These are phyloP conservation scores for Galerina marginata DNA, from an alignment of 768 basidiomycete species.

Conservation along the genomic window DNA sequence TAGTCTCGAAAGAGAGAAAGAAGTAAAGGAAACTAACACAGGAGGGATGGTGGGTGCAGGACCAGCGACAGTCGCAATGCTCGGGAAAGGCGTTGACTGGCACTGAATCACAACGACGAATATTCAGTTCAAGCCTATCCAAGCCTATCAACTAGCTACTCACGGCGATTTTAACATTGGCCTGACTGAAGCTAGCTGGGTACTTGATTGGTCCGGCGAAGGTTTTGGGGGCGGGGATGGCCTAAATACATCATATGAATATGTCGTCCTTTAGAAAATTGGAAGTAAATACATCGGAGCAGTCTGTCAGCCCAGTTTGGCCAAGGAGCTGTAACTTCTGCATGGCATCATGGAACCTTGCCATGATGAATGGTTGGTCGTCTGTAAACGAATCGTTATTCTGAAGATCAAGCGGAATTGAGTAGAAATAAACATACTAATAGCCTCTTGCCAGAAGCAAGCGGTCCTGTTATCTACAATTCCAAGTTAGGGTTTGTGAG, in stretches of 20 bases:
- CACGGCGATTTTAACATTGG: slow-evolving; percentile 19
- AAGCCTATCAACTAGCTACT: background rate
- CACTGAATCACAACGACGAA: too few relatives aligned
- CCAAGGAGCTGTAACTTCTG: slow-evolving; percentile 37
- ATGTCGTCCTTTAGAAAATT: background rate
- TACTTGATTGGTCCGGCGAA: slow-evolving; percentile 21
- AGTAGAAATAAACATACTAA: slow-evolving; percentile 7
- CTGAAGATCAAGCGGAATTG: background rate
- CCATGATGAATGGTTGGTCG: slow-evolving; percentile 27
- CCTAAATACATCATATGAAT: slow-evolving; percentile 40
- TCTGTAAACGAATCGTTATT: slow-evolving; percentile 1
- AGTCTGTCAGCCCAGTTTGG: slow-evolving; percentile 18
- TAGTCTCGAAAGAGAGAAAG: too few relatives aligned
- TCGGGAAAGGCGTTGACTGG: too few relatives aligned
- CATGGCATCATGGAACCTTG: slow-evolving; percentile 34
- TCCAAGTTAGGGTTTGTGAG: too few relatives aligned
- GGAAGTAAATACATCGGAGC: background rate
- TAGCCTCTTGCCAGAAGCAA: slow-evolving; percentile 22
- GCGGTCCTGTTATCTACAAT: slow-evolving; percentile 21
- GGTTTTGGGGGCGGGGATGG: slow-evolving; percentile 17
- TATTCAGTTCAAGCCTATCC: too few relatives aligned
- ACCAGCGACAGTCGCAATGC: too few relatives aligned
- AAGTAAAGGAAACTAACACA: too few relatives aligned
- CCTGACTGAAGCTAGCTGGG: slow-evolving; percentile 22
- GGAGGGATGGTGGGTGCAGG: too few relatives aligned